A percentile compares a stretch with the other conserved stretches of the same genome.
These are phyloP conservation scores for Acer negundo DNA, from an alignment of 345 rosid genomes.

Conservation along the genomic window DNA sequence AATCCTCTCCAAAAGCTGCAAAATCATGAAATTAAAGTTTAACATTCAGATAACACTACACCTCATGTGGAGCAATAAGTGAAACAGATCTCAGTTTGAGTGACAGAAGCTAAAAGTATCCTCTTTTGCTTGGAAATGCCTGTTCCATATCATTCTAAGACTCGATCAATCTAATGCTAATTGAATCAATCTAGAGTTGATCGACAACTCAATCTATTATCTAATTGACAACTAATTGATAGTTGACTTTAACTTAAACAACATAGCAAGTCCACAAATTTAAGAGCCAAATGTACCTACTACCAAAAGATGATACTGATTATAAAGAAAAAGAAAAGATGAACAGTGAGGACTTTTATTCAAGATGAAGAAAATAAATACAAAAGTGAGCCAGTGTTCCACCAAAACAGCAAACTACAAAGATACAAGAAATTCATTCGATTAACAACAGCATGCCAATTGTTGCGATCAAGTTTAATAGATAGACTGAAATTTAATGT, in stretches of 20 bases:
- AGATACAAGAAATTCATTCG: neutral
- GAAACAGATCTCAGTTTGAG: neutral
- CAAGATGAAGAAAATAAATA: neutral
- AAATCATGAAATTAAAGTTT: conserved; percentile 10
- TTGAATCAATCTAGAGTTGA: too few species aligned
- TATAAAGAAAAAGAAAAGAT: neutral
- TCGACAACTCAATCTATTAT: too few species aligned
- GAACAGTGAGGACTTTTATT: neutral
- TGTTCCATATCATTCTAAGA: too few species aligned
- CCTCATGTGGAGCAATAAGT: neutral
- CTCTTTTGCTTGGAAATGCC: neutral
- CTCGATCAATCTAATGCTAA: too few species aligned
- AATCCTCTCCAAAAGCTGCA: conserved; percentile 81
- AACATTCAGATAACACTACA: neutral
- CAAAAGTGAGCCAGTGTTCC: neutral
- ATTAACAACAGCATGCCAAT: neutral
- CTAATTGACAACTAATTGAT: too few species aligned
- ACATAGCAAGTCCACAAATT: neutral
- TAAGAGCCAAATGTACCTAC: neutral
- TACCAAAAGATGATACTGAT: neutral
- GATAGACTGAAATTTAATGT: too few species aligned
- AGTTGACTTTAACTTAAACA: too few species aligned
- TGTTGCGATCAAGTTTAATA: too few species aligned
- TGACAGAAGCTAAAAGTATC: neutral
- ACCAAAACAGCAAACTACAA: neutral